Conservation (phyloP, 306 rosid genomes). For the Lathyrus aphaca region DNA sequence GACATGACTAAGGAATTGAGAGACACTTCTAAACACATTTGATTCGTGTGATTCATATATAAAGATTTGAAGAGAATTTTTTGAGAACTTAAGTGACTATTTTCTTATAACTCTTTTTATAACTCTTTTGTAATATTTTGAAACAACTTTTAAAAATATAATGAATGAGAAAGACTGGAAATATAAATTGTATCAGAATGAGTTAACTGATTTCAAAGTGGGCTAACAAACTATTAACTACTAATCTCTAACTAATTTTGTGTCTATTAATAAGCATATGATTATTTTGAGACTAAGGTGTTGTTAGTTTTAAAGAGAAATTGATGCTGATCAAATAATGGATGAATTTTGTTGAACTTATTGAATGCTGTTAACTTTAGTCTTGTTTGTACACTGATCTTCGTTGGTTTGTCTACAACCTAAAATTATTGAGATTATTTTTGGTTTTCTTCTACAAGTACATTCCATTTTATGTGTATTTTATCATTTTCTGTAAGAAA, state of each 20-base stretch:
- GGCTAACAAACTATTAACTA: background rate
- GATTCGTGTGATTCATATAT: too few relatives aligned
- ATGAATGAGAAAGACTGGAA: background rate
- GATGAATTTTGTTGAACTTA: background rate
- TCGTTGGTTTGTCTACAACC: slow-evolving; percentile 3
- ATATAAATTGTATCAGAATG: background rate
- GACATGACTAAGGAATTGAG: too few relatives aligned
- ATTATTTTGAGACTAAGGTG: background rate
- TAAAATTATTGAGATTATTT: background rate
- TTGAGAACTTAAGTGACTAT: too few relatives aligned
- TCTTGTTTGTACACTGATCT: background rate
- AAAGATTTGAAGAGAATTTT: too few relatives aligned
- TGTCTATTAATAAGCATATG: background rate
- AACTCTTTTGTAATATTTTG: too few relatives aligned
- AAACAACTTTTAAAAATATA: too few relatives aligned
- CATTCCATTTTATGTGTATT: background rate
- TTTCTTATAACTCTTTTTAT: too few relatives aligned
- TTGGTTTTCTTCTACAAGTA: background rate
- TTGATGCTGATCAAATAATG: background rate
- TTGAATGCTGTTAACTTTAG: background rate
- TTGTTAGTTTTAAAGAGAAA: slow-evolving; percentile 1
- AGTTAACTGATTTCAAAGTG: background rate
- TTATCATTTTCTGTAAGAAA: background rate
- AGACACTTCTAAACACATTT: too few relatives aligned
- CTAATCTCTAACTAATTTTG: background rate